Evolutionary conservation across 768 basidiomycete genomes (phyloP).

Genomic region (Tylopilus plumbeoviolaceoides): DNA sequence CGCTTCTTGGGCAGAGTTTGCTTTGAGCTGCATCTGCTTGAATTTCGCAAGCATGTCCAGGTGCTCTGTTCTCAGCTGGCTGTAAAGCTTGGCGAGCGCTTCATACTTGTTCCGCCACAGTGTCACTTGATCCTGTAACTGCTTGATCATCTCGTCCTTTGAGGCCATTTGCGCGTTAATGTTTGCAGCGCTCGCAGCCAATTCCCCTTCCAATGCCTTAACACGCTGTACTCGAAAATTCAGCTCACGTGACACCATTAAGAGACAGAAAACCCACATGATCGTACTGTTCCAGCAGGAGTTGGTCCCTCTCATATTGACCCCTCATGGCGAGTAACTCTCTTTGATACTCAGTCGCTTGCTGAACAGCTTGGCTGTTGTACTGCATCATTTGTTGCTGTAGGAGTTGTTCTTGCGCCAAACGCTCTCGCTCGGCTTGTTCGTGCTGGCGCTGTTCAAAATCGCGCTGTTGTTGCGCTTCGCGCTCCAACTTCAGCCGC

Average conservation of each 20-base stretch:
- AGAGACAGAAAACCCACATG: constrained; percentile 45
- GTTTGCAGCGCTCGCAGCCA: constrained; percentile 68
- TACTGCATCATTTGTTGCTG: constrained; percentile 80
- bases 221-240: constrained; percentile 59
- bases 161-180: constrained; percentile 81
- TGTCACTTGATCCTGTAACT: constrained; percentile 93
- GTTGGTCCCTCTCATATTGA: constrained; percentile 96
- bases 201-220: constrained; percentile 90
- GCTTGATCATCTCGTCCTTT: constrained; percentile 94
- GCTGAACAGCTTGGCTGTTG: constrained; percentile 71
- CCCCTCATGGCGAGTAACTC: constrained; percentile 91
- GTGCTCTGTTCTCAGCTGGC: constrained; percentile 95
- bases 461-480: constrained; percentile 77
- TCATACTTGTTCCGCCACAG: constrained; percentile 99
- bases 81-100: constrained; percentile 96
- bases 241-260: constrained; percentile 2
- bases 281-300: constrained; percentile 97
- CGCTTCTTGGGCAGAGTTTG: constrained; percentile 96
- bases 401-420: constrained; percentile 85
- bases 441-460: constrained; percentile 85
- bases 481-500: constrained; percentile 67
- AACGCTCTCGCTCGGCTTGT: constrained; percentile 84
- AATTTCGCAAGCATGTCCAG: constrained; percentile 95
- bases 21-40: constrained; percentile 96
- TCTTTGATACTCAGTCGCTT: constrained; percentile 79